These are phyloP conservation scores for Lentinula edodes DNA, from an alignment of 768 basidiomycete genomes.

Conservation along the genomic window DNA sequence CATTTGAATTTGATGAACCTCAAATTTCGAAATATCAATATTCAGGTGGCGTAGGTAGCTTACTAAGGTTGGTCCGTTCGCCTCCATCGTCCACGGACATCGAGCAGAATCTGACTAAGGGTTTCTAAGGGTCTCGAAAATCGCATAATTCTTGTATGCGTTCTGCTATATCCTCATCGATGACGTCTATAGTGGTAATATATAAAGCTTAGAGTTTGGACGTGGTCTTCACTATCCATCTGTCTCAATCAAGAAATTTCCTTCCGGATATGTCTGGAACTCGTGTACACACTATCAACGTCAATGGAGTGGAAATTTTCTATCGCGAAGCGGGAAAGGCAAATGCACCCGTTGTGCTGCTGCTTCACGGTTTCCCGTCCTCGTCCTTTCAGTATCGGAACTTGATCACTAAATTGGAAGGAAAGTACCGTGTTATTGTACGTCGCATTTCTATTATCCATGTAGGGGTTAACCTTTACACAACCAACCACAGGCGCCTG, in stretches of 20 bases:
- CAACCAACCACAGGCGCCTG: conserved; percentile 30
- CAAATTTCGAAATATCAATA: no score
- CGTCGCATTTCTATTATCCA: neutral
- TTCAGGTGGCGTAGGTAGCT: no score
- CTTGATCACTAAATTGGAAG: conserved; percentile 36
- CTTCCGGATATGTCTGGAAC: conserved; percentile 11
- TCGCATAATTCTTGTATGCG: neutral
- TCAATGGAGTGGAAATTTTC: conserved; percentile 33
- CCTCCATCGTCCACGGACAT: neutral
- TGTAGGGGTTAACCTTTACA: neutral
- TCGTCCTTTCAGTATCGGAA: conserved; percentile 45
- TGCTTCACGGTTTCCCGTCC: conserved; percentile 46
- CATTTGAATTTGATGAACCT: no score
- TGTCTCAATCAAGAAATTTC: no score
- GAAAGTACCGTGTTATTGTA: conserved; percentile 34
- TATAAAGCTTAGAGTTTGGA: no score
- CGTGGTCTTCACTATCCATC: no score
- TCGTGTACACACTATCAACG: conserved; percentile 19
- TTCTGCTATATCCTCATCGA: neutral
- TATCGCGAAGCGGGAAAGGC: conserved; percentile 35
- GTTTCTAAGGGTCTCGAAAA: neutral
- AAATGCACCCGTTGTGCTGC: conserved; percentile 29
- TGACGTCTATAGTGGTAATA: neutral
- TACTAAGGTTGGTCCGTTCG: no score
- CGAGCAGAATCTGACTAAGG: neutral